Evolutionary conservation across 148 eudicot genomes (phyloP).

Genomic region (Rhododendron williamsianum): DNA sequence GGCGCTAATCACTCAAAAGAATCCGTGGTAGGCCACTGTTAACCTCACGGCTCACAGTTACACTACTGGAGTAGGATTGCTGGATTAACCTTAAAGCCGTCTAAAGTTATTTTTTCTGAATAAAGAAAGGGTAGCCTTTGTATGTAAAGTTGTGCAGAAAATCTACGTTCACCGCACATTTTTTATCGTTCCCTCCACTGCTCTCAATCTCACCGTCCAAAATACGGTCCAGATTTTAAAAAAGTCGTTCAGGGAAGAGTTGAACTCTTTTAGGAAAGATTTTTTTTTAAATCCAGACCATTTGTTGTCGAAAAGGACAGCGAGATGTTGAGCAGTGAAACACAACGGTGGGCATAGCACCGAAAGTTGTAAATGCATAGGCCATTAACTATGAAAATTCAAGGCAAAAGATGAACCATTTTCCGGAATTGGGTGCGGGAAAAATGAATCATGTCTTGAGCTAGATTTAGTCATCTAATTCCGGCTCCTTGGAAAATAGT

Average conservation of each 20-base stretch:
- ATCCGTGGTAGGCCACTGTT: no score
- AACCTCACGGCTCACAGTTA: neutral
- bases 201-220: no score
- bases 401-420: neutral
- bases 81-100: neutral
- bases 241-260: no score
- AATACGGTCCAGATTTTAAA: no score
- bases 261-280: no score
- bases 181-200: no score
- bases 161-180: no score
- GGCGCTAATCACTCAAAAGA: neutral
- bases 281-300: no score
- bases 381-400: neutral
- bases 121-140: neutral
- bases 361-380: neutral
- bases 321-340: no score
- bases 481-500: neutral
- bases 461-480: neutral
- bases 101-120: neutral
- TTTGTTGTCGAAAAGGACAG: no score
- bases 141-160: neutral
- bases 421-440: neutral
- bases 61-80: neutral
- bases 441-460: neutral
- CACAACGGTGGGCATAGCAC: no score